Evolutionary conservation across 2,329 filamentous ascomycete genomes (phyloP), one percentile per base, ranked within the genome.

Genomic region (Neurospora sp.): DNA sequence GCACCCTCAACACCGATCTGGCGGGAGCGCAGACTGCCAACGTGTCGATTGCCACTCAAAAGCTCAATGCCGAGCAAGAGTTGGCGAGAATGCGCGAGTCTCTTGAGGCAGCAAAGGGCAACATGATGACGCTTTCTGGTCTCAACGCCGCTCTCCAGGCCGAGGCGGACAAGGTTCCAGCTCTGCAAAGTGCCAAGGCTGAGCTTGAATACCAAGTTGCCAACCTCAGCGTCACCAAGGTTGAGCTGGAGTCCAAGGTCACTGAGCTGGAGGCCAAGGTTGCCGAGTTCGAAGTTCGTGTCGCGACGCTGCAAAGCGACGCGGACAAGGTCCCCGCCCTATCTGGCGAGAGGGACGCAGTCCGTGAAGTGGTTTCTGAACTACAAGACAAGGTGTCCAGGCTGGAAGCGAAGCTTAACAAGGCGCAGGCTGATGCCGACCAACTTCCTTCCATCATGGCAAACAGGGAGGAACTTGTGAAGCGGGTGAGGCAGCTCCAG

Each of bases 1-100:
- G 74, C 68, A 73, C 71, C 11, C 73, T 76, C 67, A 74, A 68
- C 41, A 75, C 73, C 10, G 75, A 75, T n/a, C 74, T 76, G n/a
- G 74, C 68, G 2, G 75, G 75, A 37, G 70, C 74, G 62, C 75
- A 76, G 71, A 74, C 70, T 17, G 75, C 75, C 69, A 75, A 75
- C 67, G 70, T 75, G 23, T 75, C 74, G 8, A 72, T 76, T 33
- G 75, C 75, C 5, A 72, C 68, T 67, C 74, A 75, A 69, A 76
- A 75, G 69, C 73, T 76, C 15, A 73, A 76, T 33, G 57, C 75
- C 23, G 73, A 70, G 6, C 67, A 66, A 3, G 72, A 74, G 17
- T 70, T 75, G 68, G 66, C 66, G n/a, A 69, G 66, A 8, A 68
- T 74, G 19, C 70, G 70, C 41, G 69, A 57, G 2, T 62, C 71